Conservation (phyloP, 2,329 filamentous ascomycete species). For the Pseudopithomyces chartarum region DNA sequence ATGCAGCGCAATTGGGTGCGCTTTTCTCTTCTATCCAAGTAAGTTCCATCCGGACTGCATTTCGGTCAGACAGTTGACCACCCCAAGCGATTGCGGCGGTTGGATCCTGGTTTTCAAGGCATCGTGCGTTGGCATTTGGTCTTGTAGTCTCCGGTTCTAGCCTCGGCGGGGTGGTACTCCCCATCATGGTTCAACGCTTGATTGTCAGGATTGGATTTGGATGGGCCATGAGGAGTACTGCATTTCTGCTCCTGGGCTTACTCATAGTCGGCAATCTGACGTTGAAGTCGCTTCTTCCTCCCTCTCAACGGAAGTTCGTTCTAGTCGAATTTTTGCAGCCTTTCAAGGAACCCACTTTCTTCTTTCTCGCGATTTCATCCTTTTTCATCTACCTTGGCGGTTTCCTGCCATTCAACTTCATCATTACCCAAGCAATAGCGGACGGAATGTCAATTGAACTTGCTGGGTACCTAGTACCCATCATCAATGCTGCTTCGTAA, state of each 20-base stretch:
- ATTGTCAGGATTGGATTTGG: not conserved
- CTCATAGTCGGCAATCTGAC: not conserved
- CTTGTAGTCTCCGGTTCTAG: not conserved
- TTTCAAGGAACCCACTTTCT: not conserved
- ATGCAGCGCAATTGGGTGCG: conserved; percentile 51
- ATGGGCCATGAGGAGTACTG: not conserved
- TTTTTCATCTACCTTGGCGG: not conserved
- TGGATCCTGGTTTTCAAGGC: not conserved
- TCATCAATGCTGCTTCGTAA: too few relatives aligned
- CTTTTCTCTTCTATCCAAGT: conserved; percentile 15
- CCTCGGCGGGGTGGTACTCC: not conserved
- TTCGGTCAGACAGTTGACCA: too few relatives aligned
- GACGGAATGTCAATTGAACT: not conserved
- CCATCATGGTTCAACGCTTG: not conserved
- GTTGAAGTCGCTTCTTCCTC: not conserved
- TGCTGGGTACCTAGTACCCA: not conserved
- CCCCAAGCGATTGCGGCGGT: too few relatives aligned
- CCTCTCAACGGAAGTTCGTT: not conserved
- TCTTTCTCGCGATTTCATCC: not conserved
- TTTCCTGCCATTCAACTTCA: not conserved
- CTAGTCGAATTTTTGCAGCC: not conserved
- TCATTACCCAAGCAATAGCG: not conserved
- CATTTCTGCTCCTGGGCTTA: not conserved
- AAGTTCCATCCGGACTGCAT: not conserved
- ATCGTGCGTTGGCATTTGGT: not conserved